Evolutionary conservation across 2,329 filamentous ascomycete species (phyloP), one percentile per base, ranked within the genome.

Genomic region (Ophiostoma ulmi): DNA sequence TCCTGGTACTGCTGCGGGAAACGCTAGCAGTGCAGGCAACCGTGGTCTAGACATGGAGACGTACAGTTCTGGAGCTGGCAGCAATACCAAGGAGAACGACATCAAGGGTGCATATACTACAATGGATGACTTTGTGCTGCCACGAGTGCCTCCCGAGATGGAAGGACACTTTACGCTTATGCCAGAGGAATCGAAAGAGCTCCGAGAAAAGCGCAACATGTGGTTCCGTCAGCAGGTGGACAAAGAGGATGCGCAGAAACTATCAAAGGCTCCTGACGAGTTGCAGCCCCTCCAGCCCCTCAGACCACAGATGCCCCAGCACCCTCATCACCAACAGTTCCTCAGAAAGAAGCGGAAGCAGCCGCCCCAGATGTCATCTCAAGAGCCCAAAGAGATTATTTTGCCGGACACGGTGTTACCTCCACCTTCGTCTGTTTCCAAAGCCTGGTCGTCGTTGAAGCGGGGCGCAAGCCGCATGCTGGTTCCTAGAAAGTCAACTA

Each of bases 161-260:
- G 44, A 61, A 2, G 73, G 71, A 1, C 8, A 66, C 7, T 72
- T 70, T 39, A 68, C 67, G 64, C 64, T 72, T 0, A 63, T 52
- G 58, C 48, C 64, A 1, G 69, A 72, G 13, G 39, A 63, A 10
- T 68, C 71, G 13, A 72, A 70, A n/a, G 58, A 10, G 20, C 68
- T 71, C 14, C 70, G 71, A 0, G 70, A 70, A 6, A 74, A 72
- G 41, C 70, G 73, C 0, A 69, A 72, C 4, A 63, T 14, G 1
- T 74, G 70, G 71, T 74, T 74, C 52, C 71, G 70, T 7, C 61
- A 74, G 39, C 68, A 70, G 20, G 72, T 36, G 0, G 44, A 68
- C 22, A n/a, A n/a, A 3, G 64, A 71, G 17, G 36, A 35, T 26
- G 2, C 58, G 61, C 36, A 64, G 48, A 22, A 68, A 71, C 31